Conservation (phyloP, 2,329 filamentous ascomycete genomes). For the Rhinocladiella similis region DNA sequence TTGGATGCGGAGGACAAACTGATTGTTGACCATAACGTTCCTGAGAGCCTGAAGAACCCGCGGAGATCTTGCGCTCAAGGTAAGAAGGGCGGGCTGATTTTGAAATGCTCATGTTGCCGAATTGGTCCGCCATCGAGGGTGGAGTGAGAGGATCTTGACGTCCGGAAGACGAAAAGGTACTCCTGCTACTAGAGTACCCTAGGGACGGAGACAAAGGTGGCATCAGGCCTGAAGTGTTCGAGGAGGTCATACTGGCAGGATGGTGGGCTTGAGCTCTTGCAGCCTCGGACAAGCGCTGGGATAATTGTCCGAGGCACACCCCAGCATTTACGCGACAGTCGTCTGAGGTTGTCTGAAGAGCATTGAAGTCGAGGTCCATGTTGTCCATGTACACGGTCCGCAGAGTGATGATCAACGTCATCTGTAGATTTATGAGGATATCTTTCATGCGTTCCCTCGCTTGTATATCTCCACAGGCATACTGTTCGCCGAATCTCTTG, state of each 20-base stretch:
- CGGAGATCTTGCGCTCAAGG: slow-evolving; percentile 12
- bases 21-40: slow-evolving; percentile 5
- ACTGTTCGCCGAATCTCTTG: slow-evolving; percentile 36
- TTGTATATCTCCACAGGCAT: slow-evolving; percentile 38
- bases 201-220: slow-evolving; percentile 21
- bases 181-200: slow-evolving; percentile 24
- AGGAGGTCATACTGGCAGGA: slow-evolving; percentile 8
- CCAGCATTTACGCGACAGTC: slow-evolving; percentile 37
- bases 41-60: slow-evolving; percentile 12
- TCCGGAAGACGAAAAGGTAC: slow-evolving; percentile 23
- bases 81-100: neutral
- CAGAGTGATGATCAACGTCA: slow-evolving; percentile 37
- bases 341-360: slow-evolving; percentile 39
- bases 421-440: slow-evolving; percentile 40
- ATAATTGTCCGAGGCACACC: slow-evolving; percentile 37
- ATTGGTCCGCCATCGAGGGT: slow-evolving; percentile 9
- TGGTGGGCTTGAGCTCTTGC: slow-evolving; percentile 20
- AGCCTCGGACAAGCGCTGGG: slow-evolving; percentile 33
- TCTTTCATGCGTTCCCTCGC: slow-evolving; percentile 42
- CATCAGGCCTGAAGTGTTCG: slow-evolving; percentile 10
- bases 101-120: slow-evolving; percentile 15
- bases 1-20: neutral
- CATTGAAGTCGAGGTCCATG: slow-evolving; percentile 33
- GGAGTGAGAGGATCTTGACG: slow-evolving; percentile 14
- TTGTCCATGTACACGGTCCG: slow-evolving; percentile 35